Base-by-base conservation (phyloP, 345 rosid species). In the Melaleuca quinquenervia region DNA sequence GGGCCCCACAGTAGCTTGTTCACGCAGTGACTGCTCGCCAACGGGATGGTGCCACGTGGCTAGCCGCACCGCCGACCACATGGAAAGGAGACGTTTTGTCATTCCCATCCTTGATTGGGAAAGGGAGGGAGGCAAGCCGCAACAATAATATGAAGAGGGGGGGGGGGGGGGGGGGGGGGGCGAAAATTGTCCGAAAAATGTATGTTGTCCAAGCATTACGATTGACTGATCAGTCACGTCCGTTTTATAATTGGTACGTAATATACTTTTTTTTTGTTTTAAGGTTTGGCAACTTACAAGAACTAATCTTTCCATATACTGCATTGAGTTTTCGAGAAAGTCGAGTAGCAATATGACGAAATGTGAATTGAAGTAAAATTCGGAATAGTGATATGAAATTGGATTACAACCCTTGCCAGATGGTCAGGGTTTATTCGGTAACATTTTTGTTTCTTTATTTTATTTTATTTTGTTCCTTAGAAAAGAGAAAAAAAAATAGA, bases 381-480 rank as follows among this genome's bases (percentile, higher is more conserved):
- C 32, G 0, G 1, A 16, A 32, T 8, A 20, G 8, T 9, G 13
- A 1, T 0, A 4, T 6, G 0, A 36, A 36, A 1, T 18, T 5
- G 5, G 22, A 70, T 32, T 0, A 1, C 36, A 4, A 41, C 41
- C 41, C 41, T 41, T 41, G 41, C 41, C 41, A 41, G 41, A 41
- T 41, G 41, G 41, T 41, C 41, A 41, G 41, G 41, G 41, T 41
- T 41, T 41, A 41, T 2, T 41, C 41, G 4, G 41, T 41, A 41
- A 41, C 41, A 41, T 41, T 41, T 41, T 41, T 41, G 41, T 41
- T 41, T 4, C 41, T 41, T 41, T 41, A 41, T 41, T n/a, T n/a
- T 41, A 41, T 41, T 41, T 41, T n/a, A n/a, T n/a, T 41, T 41
- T 41, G 41, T 41, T 41, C 41, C 41, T 41, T 4, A 41, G 2